These are phyloP conservation scores for Solanum pinnatisectum DNA, from an alignment of 257 asterid genomes.

Conservation along the genomic window DNA sequence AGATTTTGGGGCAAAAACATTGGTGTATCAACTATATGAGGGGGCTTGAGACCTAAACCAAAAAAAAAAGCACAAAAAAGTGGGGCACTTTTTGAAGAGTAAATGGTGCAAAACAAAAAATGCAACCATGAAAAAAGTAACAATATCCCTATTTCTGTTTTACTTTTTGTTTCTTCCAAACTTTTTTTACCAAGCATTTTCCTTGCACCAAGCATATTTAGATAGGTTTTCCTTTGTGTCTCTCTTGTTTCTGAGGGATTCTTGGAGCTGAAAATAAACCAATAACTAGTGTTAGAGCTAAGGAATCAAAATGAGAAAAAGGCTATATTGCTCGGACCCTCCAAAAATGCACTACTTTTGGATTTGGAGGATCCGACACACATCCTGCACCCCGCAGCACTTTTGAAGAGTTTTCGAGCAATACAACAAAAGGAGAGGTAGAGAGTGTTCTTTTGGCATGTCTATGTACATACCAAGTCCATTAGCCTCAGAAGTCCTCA, in stretches of 20 bases:
- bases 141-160: slow-evolving; percentile 3
- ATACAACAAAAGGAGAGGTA: neutral
- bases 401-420: neutral
- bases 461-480: slow-evolving; percentile 47
- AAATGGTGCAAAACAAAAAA: slow-evolving; percentile 20
- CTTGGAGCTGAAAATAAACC: slow-evolving; percentile 34
- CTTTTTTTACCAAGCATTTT: neutral
- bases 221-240: slow-evolving; percentile 37
- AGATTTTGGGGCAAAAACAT: slow-evolving; percentile 10
- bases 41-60: neutral
- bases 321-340: neutral
- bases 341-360: neutral
- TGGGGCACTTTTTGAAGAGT: neutral
- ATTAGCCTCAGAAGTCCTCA: slow-evolving; percentile 71
- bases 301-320: neutral
- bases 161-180: slow-evolving; percentile 9
- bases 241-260: slow-evolving; percentile 35
- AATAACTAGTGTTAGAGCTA: neutral
- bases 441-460: neutral
- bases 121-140: slow-evolving; percentile 26
- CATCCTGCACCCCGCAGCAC: neutral
- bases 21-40: slow-evolving; percentile 9
- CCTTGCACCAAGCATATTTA: slow-evolving; percentile 6
- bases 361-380: neutral
- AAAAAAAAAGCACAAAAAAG: neutral